phyloP scores from a whole-genome alignment of 176 grass and related monocot species.

The Lolium multiflorum region DNA sequence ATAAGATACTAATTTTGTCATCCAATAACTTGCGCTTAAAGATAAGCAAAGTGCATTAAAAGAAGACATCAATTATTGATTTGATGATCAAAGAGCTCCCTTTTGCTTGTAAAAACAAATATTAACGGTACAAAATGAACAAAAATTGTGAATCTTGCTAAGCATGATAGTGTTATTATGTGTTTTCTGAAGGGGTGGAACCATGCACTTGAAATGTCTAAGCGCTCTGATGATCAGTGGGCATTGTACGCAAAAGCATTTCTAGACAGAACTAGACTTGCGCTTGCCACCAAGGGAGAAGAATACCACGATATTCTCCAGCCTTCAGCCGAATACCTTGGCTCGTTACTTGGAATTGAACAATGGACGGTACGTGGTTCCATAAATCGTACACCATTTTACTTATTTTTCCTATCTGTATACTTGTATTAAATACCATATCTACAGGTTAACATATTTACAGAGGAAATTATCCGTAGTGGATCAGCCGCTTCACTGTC shows the following conservation, averaged over 20 bases:
- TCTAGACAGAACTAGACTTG: slow-evolving; percentile 93
- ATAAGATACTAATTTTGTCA: not conserved
- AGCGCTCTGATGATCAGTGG: slow-evolving; percentile 74
- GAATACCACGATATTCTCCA: slow-evolving; percentile 83
- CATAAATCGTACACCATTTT: slow-evolving; percentile 33
- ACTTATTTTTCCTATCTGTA: slow-evolving; percentile 19
- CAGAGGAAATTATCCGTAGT: slow-evolving; percentile 95
- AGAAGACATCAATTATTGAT: slow-evolving; percentile 8
- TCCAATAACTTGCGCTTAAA: not conserved
- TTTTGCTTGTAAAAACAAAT: slow-evolving; percentile 10
- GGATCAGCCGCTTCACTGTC: slow-evolving; percentile 84
- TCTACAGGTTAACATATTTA: slow-evolving; percentile 80
- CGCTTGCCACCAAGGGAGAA: slow-evolving; percentile 88
- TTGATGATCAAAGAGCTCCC: not conserved
- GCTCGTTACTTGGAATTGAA: slow-evolving; percentile 81
- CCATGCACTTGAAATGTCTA: slow-evolving; percentile 80
- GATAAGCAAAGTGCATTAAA: slow-evolving; percentile 8
- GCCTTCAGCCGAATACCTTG: slow-evolving; percentile 93
- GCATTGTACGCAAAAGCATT: slow-evolving; percentile 94
- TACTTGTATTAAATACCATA: slow-evolving; percentile 28
- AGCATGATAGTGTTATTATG: slow-evolving; percentile 25
- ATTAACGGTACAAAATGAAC: not conserved
- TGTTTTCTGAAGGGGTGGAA: slow-evolving; percentile 80
- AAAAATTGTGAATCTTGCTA: not conserved
- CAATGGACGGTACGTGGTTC: slow-evolving; percentile 72